These are phyloP conservation scores for Rickenella mellea DNA, from an alignment of 768 basidiomycete genomes.

Conservation along the genomic window DNA sequence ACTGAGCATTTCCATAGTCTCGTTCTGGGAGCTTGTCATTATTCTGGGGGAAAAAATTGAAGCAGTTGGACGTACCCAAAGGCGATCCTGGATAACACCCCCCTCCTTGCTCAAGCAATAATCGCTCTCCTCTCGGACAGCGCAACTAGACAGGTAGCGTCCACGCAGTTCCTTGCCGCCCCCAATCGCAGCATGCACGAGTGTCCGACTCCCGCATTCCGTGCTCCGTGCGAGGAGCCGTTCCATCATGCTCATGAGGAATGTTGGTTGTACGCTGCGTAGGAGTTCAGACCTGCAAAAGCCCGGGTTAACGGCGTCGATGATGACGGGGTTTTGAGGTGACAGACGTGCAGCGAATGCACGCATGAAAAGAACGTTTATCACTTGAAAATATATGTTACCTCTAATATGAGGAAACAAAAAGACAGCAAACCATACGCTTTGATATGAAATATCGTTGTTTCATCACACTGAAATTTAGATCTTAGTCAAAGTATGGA, in stretches of 20 bases:
- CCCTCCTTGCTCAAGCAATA: constrained; percentile 25
- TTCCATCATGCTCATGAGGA: constrained; percentile 17
- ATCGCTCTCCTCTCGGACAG: constrained; percentile 23
- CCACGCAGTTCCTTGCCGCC: neutral
- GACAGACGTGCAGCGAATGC: constrained; percentile 24
- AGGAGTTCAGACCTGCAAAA: constrained; percentile 29
- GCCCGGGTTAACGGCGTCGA: constrained; percentile 31
- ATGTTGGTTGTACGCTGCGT: constrained; percentile 13
- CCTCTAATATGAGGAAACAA: neutral
- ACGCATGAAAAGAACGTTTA: constrained; percentile 30
- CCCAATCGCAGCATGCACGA: constrained; percentile 22
- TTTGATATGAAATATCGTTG: constrained; percentile 24
- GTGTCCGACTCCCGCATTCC: constrained; percentile 25
- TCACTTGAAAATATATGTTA: constrained; percentile 18
- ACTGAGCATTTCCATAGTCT: constrained; percentile 18
- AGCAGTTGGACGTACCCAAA: constrained; percentile 24
- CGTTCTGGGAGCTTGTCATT: constrained; percentile 8
- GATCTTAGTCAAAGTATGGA: neutral
- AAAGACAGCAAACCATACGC: constrained; percentile 15
- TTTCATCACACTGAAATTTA: constrained; percentile 7
- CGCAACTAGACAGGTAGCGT: constrained; percentile 7
- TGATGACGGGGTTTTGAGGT: constrained; percentile 18
- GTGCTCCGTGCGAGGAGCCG: constrained; percentile 23
- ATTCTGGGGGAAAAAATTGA: neutral
- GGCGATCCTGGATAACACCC: constrained; percentile 15